Percentiles rank a stretch among this genome's conserved stretches.
These are phyloP conservation scores for Helicocarpus griseus DNA, from an alignment of 2,329 filamentous ascomycete species.

Conservation along the genomic window DNA sequence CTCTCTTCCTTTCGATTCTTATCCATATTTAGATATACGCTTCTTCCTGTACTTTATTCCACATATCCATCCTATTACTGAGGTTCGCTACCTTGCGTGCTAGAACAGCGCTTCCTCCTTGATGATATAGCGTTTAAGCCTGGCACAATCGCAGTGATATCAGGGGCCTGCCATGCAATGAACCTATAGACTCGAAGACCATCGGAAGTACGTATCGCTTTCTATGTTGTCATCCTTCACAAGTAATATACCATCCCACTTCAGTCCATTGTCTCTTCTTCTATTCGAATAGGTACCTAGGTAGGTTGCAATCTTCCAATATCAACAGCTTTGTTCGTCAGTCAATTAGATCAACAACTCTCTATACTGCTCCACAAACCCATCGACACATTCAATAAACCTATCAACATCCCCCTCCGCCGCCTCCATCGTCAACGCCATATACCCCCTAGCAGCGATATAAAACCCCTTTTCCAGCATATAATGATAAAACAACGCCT, in stretches of 20 bases:
- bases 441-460: constrained; percentile 22
- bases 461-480: constrained; percentile 21
- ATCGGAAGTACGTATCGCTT: no score
- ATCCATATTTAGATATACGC: neutral
- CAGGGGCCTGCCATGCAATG: no score
- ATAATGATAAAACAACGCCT: constrained; percentile 21
- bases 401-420: constrained; percentile 6
- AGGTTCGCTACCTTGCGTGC: neutral
- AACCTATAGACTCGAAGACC: no score
- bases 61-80: neutral
- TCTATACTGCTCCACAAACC: constrained; percentile 1
- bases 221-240: no score
- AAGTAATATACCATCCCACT: no score
- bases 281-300: no score
- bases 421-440: constrained; percentile 22
- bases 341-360: neutral
- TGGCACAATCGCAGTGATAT: no score
- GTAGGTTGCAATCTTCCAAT: no score
- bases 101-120: no score
- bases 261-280: no score
- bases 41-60: neutral
- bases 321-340: no score
- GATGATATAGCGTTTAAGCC: no score
- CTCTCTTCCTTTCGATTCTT: neutral
- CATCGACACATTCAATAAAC: neutral